Base-by-base conservation (phyloP, 345 rosid genomes). In the Triadica sebifera region DNA sequence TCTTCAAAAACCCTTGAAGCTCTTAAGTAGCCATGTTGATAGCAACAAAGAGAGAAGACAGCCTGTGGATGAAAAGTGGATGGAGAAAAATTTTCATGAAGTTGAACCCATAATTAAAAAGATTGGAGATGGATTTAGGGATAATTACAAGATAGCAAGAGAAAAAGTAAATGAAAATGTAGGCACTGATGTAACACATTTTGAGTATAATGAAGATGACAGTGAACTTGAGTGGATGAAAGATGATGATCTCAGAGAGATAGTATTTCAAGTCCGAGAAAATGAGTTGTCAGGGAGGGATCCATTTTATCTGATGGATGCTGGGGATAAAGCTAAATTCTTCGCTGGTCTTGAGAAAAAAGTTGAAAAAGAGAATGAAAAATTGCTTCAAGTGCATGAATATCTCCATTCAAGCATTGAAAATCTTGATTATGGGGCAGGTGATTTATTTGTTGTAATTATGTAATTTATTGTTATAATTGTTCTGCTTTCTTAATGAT, bases 361-460 rank as follows among this genome's bases (percentile, higher is more conserved):
- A 75, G 90, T 91, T 80, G 97, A 86, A 80, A 85, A 80, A 84
- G 94, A 86, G 90, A 93, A 91, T 71, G 88, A 84, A 75, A 91
- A 87, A 75, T 69, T 93, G 58, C 69, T 81, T 51, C 85, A 81
- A 73, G 69, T 93, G 69, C 98, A 93, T 51, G 91, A 89, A 66
- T 93, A 85, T 83, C 92, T 93, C 63, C 98, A 93, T 71, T 83
- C 94, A 62, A 93, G 88, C 83, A 85, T 93, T 71, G 98, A 93
- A 67, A 93, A 93, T 80, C 95, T 93, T 25, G 90, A 90, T 73
- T 93, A 93, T 17, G 98, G 98, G 74, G 89, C 94, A 86, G 98
- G 98, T 93, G 86, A 37, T 67, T 67, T 22, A 57, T 79, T 50
- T 57, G 70, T 49, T 20, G 39, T 8, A 29, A 22, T 52, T 62